Percentiles rank a stretch among this genome's conserved stretches.
Conservation (phyloP, 352 stramenopile species). For the Ophiocytium majus region DNA sequence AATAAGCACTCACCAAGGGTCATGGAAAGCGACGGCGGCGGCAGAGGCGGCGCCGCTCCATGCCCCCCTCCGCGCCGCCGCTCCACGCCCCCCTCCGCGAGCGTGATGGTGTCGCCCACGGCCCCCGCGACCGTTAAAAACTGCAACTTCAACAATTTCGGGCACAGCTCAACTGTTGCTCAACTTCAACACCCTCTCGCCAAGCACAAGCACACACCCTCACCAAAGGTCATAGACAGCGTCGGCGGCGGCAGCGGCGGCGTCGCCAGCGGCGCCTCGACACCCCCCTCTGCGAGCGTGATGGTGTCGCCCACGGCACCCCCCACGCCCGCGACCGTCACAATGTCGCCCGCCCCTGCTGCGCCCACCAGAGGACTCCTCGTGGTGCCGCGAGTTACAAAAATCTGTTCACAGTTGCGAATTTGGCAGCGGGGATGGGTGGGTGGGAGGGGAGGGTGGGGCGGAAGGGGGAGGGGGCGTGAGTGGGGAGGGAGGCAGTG, state of each 20-base stretch:
- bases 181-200: too few species aligned
- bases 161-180: too few species aligned
- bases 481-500: too few species aligned
- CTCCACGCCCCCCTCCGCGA: slow-evolving; percentile 59
- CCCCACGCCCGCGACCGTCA: slow-evolving; percentile 88
- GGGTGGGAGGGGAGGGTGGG: too few species aligned
- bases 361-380: slow-evolving; percentile 30
- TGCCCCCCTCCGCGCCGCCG: too few species aligned
- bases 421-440: too few species aligned
- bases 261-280: slow-evolving; percentile 76
- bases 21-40: slow-evolving; percentile 95
- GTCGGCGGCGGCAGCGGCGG: slow-evolving; percentile 90
- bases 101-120: slow-evolving; percentile 81
- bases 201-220: too few species aligned
- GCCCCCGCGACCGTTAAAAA: slow-evolving; percentile 64
- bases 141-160: too few species aligned
- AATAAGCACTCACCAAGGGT: too few species aligned
- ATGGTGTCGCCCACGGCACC: slow-evolving; percentile 78
- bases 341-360: slow-evolving; percentile 85
- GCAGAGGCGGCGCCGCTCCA: slow-evolving; percentile 84
- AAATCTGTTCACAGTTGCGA: too few species aligned
- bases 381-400: slow-evolving; percentile 45
- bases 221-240: slow-evolving; percentile 96
- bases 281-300: slow-evolving; percentile 61
- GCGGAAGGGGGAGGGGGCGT: too few species aligned